These are phyloP conservation scores for Malus domestica DNA, from an alignment of 306 rosid genomes.

Conservation along the genomic window DNA sequence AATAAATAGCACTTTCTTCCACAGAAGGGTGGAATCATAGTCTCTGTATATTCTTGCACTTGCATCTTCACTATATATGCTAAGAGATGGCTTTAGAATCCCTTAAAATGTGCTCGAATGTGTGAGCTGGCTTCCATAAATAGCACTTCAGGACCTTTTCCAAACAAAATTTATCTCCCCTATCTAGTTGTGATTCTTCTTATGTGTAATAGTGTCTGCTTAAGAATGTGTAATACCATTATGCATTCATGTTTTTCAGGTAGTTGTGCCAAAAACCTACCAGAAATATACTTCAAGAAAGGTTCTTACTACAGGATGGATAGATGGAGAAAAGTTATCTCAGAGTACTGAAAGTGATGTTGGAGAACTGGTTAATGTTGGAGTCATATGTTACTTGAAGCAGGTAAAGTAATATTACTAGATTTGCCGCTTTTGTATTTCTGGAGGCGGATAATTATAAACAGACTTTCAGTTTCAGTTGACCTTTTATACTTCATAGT, in stretches of 20 bases:
- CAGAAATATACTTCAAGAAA: conserved; percentile 79
- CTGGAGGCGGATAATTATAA: neutral
- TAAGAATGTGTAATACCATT: conserved; percentile 20
- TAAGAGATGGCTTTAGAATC: neutral
- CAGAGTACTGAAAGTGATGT: conserved; percentile 96
- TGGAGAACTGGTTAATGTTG: conserved; percentile 93
- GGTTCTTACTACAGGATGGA: conserved; percentile 90
- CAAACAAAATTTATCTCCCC: neutral
- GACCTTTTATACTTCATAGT: neutral
- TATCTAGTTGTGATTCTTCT: neutral
- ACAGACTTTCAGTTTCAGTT: neutral
- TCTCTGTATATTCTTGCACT: neutral
- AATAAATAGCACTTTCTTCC: too few species aligned
- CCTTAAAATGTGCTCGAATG: neutral
- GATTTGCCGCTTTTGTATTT: neutral
- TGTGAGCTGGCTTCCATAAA: too few species aligned
- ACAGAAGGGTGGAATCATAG: neutral
- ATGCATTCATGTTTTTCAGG: conserved; percentile 46
- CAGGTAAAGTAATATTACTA: conserved; percentile 47
- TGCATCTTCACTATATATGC: neutral
- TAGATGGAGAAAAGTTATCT: conserved; percentile 91
- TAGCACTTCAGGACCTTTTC: neutral
- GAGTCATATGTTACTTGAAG: conserved; percentile 96
- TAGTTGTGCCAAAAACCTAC: conserved; percentile 87
- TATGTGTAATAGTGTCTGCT: neutral